Conservation (phyloP, 2,329 filamentous ascomycete genomes). For the Ascochyta clinopodiicola region DNA sequence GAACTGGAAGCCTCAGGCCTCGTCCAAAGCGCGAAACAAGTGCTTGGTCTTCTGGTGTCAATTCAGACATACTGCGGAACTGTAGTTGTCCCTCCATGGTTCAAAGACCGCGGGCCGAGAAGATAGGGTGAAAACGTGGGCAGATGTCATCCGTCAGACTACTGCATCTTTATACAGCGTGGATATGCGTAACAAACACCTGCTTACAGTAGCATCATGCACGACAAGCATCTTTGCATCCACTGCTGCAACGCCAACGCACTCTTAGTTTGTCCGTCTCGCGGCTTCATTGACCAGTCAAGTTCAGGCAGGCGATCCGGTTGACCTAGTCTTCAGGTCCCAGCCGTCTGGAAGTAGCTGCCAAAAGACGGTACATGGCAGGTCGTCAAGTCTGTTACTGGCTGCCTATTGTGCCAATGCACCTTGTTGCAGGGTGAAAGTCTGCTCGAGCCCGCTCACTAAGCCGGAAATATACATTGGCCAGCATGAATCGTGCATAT, state of each 20-base stretch:
- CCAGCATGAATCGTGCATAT: background rate
- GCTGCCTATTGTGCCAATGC: background rate
- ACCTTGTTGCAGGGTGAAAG: background rate
- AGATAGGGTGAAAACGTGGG: background rate
- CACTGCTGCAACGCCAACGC: conserved; percentile 3
- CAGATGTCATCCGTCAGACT: background rate
- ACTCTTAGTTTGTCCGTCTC: background rate
- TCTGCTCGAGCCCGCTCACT: background rate
- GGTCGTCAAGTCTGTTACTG: background rate
- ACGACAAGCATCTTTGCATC: background rate
- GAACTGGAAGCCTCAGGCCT: conserved; percentile 25
- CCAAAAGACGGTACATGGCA: background rate
- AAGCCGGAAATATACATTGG: background rate
- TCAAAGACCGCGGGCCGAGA: background rate
- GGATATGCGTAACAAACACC: background rate
- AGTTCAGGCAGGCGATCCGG: background rate
- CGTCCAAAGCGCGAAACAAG: conserved; percentile 34
- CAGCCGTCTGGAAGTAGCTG: background rate
- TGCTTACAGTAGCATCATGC: conserved; percentile 4
- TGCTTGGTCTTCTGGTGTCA: conserved; percentile 28
- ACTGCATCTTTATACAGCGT: conserved; percentile 8
- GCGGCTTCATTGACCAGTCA: background rate
- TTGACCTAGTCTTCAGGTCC: background rate
- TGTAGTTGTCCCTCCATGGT: conserved; percentile 19
- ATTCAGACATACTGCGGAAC: conserved; percentile 23